Evolutionary conservation across 1,284 basidiomycete genomes (phyloP), one percentile per base, ranked within the genome.

Genomic region (Tilletia walkeri): DNA sequence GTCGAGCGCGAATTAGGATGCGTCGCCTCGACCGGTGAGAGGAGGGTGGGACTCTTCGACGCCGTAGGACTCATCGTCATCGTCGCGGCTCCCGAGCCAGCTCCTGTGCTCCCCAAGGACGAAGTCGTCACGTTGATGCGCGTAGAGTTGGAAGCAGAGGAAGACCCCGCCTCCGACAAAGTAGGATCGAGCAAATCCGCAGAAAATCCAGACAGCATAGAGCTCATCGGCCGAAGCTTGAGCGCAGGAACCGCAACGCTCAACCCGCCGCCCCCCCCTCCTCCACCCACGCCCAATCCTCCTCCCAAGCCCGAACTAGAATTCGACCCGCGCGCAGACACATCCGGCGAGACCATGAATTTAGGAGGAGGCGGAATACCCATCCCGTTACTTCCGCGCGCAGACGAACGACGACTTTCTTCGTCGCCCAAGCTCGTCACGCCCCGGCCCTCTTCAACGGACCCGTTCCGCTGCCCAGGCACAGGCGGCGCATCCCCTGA

Each of bases 121-220:
- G 59, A 12, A 20, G 30, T 63, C 14, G 59, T 39, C 34, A 16
- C 30, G 16, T 24, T 68, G 63, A 1, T 72, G 75, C 18, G 69
- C 72, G 10, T 45, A 7, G 41, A 45, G 9, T 7, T 45, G 41
- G 14, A 7, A 76, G 73, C 59, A 76, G 59, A 14, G 7, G 20
- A 34, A 9, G n/a, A 7, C 2, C 73, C 75, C 2, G 69, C 69
- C 12, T 75, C 74, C 18, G 73, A 41, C 9, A 78, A 50, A 3
- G 74, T 50, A 14, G 76, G 69, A 45, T 78, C 78, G 20, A 78
- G 61, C 65, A 79, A 72, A 47, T 78, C 76, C 14, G 76, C 68
- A 7, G 73, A 72, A 38, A 78, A 78, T 14, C 78, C 78, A 14
- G 72, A 73, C 59, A 79, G 75, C 73, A 79, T 79, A 36, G 76